A percentile compares a stretch with the other conserved stretches of the same genome.
These are phyloP conservation scores for Ampelocalamus luodianensis DNA, from an alignment of 176 grass and related monocot species.

Conservation along the genomic window DNA sequence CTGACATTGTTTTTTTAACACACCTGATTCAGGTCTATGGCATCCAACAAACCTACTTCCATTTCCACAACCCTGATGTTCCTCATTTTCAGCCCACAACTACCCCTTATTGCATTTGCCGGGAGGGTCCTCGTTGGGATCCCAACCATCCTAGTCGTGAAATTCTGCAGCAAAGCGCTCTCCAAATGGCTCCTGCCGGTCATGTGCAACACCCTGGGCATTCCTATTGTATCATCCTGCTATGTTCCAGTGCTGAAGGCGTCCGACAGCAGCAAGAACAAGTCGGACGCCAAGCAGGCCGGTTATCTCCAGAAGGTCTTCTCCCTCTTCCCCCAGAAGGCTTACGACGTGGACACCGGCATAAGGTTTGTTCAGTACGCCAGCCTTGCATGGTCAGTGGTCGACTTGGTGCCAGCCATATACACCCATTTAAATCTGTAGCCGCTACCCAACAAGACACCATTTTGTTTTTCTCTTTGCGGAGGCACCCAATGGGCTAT, in stretches of 20 bases:
- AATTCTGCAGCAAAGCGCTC: slow-evolving; percentile 93
- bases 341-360: slow-evolving; percentile 87
- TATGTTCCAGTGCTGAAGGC: slow-evolving; percentile 81
- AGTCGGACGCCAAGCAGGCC: slow-evolving; percentile 48
- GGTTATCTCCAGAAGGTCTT: slow-evolving; percentile 70
- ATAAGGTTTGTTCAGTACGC: slow-evolving; percentile 95
- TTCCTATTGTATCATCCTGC: slow-evolving; percentile 81
- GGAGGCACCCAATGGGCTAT: background rate
- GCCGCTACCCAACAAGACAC: background rate
- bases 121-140: slow-evolving; percentile 76
- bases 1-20: slow-evolving; percentile 23
- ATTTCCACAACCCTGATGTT: slow-evolving; percentile 66
- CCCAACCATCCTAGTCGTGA: slow-evolving; percentile 77
- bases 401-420: slow-evolving; percentile 82
- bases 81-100: slow-evolving; percentile 64
- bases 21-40: slow-evolving; percentile 63
- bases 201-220: slow-evolving; percentile 83
- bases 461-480: background rate
- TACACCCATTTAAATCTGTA: slow-evolving; percentile 76
- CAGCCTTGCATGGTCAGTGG: slow-evolving; percentile 89
- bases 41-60: slow-evolving; percentile 85
- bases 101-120: slow-evolving; percentile 50
- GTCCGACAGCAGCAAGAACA: slow-evolving; percentile 44
- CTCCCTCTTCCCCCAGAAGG: slow-evolving; percentile 71
- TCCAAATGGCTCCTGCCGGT: slow-evolving; percentile 92